Conservation (phyloP, 805 yeast genomes). For the Yamadazyma tumulicola region DNA sequence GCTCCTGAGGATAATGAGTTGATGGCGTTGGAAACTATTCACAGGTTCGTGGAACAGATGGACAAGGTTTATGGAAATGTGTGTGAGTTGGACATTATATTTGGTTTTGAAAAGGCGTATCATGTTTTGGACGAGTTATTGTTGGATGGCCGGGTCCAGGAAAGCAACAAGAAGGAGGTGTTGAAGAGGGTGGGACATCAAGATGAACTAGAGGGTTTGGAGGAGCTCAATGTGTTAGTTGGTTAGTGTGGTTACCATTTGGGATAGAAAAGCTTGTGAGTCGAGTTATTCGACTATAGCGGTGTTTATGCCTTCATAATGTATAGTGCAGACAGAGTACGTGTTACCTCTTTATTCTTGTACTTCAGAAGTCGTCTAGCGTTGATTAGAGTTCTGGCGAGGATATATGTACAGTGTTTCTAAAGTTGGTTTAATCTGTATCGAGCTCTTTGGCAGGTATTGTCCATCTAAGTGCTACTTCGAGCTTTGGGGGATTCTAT, state of each 20-base stretch:
- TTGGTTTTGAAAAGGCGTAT: constrained; percentile 92
- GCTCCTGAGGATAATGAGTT: constrained; percentile 84
- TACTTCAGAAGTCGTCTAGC: no score
- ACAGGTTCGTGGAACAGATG: constrained; percentile 94
- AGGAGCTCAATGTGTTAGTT: constrained; percentile 47
- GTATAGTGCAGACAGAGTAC: no score
- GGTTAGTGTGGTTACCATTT: constrained; percentile 13
- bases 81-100: constrained; percentile 93
- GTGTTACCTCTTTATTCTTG: no score
- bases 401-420: no score
- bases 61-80: constrained; percentile 94
- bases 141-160: constrained; percentile 84
- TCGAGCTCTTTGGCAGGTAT: no score
- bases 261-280: not conserved
- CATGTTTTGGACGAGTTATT: constrained; percentile 86
- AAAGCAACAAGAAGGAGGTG: constrained; percentile 76
- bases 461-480: no score
- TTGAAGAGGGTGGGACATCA: constrained; percentile 74
- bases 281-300: no score
- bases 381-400: no score
- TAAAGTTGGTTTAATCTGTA: no score
- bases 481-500: no score
- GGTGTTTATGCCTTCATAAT: no score
- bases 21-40: constrained; percentile 79
- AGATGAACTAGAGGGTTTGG: constrained; percentile 81